Evolutionary conservation across 495 filamentous ascomycete genomes (phyloP), one percentile per base, ranked within the genome.

Genomic region (Podospora appendiculata): DNA sequence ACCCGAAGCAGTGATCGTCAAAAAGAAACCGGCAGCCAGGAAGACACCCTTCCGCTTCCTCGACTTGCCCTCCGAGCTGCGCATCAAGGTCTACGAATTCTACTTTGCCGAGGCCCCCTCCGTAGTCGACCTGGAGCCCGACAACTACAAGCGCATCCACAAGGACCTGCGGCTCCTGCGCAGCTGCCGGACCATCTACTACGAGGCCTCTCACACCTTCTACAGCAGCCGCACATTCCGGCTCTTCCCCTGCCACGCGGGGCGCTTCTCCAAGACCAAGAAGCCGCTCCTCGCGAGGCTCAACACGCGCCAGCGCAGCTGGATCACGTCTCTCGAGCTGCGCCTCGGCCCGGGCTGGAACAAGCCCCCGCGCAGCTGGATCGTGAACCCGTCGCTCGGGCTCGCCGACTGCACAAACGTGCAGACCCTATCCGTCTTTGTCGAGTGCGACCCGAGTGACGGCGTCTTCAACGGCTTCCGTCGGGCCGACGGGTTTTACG

Each of bases 321-420:
- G 71, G 17, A 71, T 95, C 47, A 82, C 76, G 4, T 81, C 80
- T 2, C 72, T 93, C 44, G 87, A 94, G 59, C 67, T 94, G 54
- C 83, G 89, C 9, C 69, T 95, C 2, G 89, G 89, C 0, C 88
- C 88, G 0, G 88, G 88, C 47, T 95, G 86, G 85, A 86, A 73
- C 13, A 75, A 76, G 44, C 89, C 89, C 3, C 89, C 89, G 1
- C 69, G 71, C 10, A 79, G 82, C 43, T 93, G 89, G 88, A 75
- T 77, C 3, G 83, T 90, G 25, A 84, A 81, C 55, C 64, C 75
- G 6, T 67, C 76, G 0, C 71, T 93, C 19, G 87, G 88, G 0
- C 70, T 94, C 19, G 62, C 70, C 38, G 80, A 90, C 41, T 83
- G 84, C 70, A 66, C 64, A 34, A 76, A 74, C 42, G 74, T 87